phyloP scores from a whole-genome alignment of 1,139 yeast genomes.

The Yamadazyma siamensis region DNA sequence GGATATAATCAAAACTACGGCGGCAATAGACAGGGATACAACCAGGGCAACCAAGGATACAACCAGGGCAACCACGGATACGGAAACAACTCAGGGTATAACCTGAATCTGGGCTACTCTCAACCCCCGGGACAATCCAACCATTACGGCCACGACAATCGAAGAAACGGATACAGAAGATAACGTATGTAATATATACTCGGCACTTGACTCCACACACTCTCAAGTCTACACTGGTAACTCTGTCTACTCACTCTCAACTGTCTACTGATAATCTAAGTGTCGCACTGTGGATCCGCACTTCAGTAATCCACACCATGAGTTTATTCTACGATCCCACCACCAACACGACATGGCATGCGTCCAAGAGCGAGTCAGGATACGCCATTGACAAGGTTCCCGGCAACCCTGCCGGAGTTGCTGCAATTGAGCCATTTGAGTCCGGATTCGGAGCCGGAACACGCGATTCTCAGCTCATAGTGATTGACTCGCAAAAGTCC shows the following conservation, averaged over 20 bases:
- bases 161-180: constrained; percentile 19
- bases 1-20: constrained; percentile 7
- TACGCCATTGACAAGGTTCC: too few relatives aligned
- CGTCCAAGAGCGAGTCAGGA: constrained; percentile 1
- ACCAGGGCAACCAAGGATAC: constrained; percentile 9
- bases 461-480: too few relatives aligned
- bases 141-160: constrained; percentile 9
- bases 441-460: too few relatives aligned
- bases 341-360: constrained; percentile 1
- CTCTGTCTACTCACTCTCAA: constrained; percentile 1
- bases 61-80: constrained; percentile 13
- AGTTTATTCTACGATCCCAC: constrained; percentile 4
- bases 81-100: constrained; percentile 8
- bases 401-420: constrained; percentile 1
- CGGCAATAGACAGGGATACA: constrained; percentile 8
- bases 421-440: too few relatives aligned
- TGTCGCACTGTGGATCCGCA: too few relatives aligned
- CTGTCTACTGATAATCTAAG: too few relatives aligned
- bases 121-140: constrained; percentile 6
- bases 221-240: too few relatives aligned
- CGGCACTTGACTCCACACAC: too few relatives aligned
- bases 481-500: constrained; percentile 55
- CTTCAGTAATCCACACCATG: too few relatives aligned
- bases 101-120: constrained; percentile 3
- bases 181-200: too few relatives aligned